A percentile compares a stretch with the other conserved stretches of the same genome.
These are phyloP conservation scores for Globisporangium carolinianum DNA, from an alignment of 352 stramenopile genomes.

Conservation along the genomic window DNA sequence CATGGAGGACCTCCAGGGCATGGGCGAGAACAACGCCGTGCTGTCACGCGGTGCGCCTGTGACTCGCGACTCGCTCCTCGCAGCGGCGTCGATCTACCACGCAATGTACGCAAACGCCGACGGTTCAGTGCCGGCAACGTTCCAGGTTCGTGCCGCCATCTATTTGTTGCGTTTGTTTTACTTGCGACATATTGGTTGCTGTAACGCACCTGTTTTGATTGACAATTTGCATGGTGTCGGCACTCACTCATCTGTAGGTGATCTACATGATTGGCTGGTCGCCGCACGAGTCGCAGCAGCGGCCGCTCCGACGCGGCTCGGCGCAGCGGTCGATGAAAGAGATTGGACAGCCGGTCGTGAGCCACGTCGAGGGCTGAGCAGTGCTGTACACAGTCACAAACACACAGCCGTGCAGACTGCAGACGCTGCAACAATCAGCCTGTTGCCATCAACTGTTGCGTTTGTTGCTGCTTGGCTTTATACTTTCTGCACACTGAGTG, in stretches of 20 bases:
- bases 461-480: no score
- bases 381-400: not conserved
- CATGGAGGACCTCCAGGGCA: conserved; percentile 93
- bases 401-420: not conserved
- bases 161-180: not conserved
- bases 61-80: conserved; percentile 91
- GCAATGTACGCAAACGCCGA: conserved; percentile 86
- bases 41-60: conserved; percentile 44
- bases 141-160: conserved; percentile 45
- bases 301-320: conserved; percentile 81
- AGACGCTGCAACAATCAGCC: no score
- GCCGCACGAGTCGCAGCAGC: conserved; percentile 92
- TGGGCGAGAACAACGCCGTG: conserved; percentile 96
- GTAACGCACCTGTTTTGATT: not conserved
- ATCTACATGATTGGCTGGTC: conserved; percentile 99
- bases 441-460: no score
- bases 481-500: no score
- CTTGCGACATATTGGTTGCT: no score
- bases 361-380: conserved; percentile 9
- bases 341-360: conserved; percentile 25
- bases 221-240: not conserved
- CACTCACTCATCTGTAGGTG: conserved; percentile 15
- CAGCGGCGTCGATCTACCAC: conserved; percentile 93
- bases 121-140: conserved; percentile 90
- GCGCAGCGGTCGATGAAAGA: conserved; percentile 78